Evolutionary conservation across 2,329 filamentous ascomycete species (phyloP).

Genomic region (Alternaria gaisen): DNA sequence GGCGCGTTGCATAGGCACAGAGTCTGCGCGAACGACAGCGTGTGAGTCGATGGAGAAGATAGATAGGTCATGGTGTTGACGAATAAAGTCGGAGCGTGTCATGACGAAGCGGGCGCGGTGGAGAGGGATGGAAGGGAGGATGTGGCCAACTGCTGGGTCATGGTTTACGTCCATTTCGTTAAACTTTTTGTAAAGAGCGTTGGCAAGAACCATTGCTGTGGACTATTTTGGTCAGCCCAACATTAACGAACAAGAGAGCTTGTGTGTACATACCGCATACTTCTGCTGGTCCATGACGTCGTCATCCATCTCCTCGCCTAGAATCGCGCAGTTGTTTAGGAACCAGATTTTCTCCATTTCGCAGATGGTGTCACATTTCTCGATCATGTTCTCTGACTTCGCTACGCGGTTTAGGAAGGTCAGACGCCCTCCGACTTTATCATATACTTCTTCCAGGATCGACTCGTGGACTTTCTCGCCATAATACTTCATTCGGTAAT

Average conservation of each 20-base stretch:
- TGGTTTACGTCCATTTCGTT: conserved; percentile 69
- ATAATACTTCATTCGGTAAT: conserved; percentile 83
- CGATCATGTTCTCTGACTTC: conserved; percentile 82
- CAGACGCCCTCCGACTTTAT: conserved; percentile 84
- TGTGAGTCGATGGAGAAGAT: conserved; percentile 92
- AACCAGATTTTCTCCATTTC: conserved; percentile 80
- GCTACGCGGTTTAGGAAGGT: conserved; percentile 90
- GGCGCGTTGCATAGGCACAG: conserved; percentile 93
- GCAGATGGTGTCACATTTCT: conserved; percentile 77
- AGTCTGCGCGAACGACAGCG: conserved; percentile 89
- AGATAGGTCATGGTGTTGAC: conserved; percentile 90
- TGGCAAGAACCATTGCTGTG: conserved; percentile 91
- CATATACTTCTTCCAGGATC: conserved; percentile 79
- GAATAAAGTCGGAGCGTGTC: conserved; percentile 95
- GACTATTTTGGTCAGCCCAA: conserved; percentile 60
- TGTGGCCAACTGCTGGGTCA: conserved; percentile 72
- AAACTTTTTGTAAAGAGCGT: conserved; percentile 86
- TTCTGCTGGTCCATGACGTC: conserved; percentile 99
- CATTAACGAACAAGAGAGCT: neutral
- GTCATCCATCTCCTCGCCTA: conserved; percentile 84
- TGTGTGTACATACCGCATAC: conserved; percentile 73
- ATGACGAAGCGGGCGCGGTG: conserved; percentile 73
- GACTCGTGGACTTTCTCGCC: conserved; percentile 64
- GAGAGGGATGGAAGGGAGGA: conserved; percentile 74
- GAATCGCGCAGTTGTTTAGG: conserved; percentile 77